Conservation (phyloP, 73 alveolate species). For the Symbiodinium pilosum region DNA sequence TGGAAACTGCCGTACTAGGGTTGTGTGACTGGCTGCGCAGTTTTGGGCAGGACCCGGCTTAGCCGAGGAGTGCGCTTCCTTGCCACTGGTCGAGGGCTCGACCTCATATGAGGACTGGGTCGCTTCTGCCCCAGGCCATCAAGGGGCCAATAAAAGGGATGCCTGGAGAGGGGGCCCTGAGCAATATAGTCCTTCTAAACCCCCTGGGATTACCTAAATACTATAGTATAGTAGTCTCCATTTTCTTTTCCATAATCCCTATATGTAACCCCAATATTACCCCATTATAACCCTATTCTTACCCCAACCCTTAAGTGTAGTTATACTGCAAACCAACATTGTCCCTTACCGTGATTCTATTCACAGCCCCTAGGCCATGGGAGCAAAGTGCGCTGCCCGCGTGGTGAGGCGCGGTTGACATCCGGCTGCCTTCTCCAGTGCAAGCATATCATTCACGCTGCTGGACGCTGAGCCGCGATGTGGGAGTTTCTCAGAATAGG, state of each 20-base stretch:
- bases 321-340: too few species aligned
- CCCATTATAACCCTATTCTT: too few species aligned
- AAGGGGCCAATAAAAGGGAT: too few species aligned
- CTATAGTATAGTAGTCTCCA: too few species aligned
- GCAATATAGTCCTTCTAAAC: too few species aligned
- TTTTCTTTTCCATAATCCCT: too few species aligned
- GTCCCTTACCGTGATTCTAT: too few species aligned
- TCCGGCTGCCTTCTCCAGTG: neutral
- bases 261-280: too few species aligned
- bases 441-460: neutral
- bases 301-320: too few species aligned
- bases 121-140: neutral
- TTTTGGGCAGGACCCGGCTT: neutral
- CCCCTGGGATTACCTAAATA: too few species aligned
- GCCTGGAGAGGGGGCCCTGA: too few species aligned
- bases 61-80: neutral
- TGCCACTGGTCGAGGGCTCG: neutral
- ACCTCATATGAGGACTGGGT: neutral
- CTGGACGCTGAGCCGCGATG: neutral
- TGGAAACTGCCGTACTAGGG: neutral
- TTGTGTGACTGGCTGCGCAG: neutral
- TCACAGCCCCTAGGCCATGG: too few species aligned
- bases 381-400: neutral
- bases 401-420: neutral
- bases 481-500: neutral